Conservation (phyloP, 805 yeast genomes). For the Martiniozyma abietophila region DNA sequence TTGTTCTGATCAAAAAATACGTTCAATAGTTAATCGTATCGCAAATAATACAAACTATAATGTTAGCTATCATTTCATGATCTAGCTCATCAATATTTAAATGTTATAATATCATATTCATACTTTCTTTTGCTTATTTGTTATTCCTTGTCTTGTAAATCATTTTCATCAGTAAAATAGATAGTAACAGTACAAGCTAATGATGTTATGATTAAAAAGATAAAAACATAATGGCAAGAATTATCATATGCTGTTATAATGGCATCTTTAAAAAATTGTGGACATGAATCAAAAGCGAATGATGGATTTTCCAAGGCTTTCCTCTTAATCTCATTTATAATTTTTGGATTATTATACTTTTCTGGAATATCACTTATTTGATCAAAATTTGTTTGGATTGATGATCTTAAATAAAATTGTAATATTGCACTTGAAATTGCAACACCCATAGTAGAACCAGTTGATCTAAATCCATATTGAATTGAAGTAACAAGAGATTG, state of each 20-base stretch:
- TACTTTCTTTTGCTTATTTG: no score
- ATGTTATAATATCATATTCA: no score
- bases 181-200: slow-evolving; percentile 6
- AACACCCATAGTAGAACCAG: slow-evolving; percentile 45
- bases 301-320: slow-evolving; percentile 17
- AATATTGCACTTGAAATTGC: slow-evolving; percentile 39
- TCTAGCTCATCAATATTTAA: no score
- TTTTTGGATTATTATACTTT: slow-evolving; percentile 9
- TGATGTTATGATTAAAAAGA: slow-evolving; percentile 26
- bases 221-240: slow-evolving; percentile 45
- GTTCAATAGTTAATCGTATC: no score
- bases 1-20: no score
- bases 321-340: slow-evolving; percentile 4
- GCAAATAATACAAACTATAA: no score
- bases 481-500: slow-evolving; percentile 85
- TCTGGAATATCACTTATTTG: slow-evolving; percentile 13
- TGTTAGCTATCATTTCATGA: no score
- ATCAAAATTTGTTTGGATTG: slow-evolving; percentile 4
- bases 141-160: no score
- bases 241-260: slow-evolving; percentile 38
- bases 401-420: slow-evolving; percentile 21
- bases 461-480: slow-evolving; percentile 58
- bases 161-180: slow-evolving; percentile 13
- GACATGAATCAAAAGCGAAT: slow-evolving; percentile 12
- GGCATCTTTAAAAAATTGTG: slow-evolving; percentile 27